Evolutionary conservation across 805 yeast genomes (phyloP).

Genomic region (Metschnikowia drakensbergensis): DNA sequence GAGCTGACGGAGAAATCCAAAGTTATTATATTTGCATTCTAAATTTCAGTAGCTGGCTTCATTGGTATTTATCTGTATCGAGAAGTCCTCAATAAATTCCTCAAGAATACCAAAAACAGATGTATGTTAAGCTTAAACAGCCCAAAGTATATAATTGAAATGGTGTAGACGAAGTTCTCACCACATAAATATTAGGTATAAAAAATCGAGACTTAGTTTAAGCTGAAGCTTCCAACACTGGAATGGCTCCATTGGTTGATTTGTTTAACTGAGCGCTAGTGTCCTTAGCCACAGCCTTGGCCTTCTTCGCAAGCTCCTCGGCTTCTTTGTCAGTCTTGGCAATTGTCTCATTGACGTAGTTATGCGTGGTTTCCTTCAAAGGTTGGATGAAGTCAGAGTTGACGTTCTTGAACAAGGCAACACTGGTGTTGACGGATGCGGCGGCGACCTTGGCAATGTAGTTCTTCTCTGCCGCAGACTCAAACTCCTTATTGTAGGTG

Average conservation of each 20-base stretch:
- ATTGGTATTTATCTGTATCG: too few relatives aligned
- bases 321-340: slow-evolving; percentile 33
- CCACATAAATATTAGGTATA: background rate
- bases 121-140: too few relatives aligned
- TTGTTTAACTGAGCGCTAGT: slow-evolving; percentile 7
- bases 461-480: slow-evolving; percentile 23
- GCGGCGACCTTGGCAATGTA: slow-evolving; percentile 30
- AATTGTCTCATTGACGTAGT: slow-evolving; percentile 35
- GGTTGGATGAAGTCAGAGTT: slow-evolving; percentile 38
- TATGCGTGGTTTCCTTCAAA: slow-evolving; percentile 36
- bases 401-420: slow-evolving; percentile 29
- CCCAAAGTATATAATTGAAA: background rate
- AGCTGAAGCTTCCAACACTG: slow-evolving; percentile 19
- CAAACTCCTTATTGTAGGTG: slow-evolving; percentile 35
- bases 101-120: too few relatives aligned
- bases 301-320: slow-evolving; percentile 16
- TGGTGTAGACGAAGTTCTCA: too few relatives aligned
- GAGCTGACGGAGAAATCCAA: background rate
- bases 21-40: too few relatives aligned
- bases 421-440: slow-evolving; percentile 35
- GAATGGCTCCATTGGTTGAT: slow-evolving; percentile 15
- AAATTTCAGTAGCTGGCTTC: background rate
- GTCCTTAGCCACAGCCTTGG: slow-evolving; percentile 7
- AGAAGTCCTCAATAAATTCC: too few relatives aligned
- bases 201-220: background rate